Conservation (phyloP, 176 grass and related monocot species). For the Raddia distichophylla region DNA sequence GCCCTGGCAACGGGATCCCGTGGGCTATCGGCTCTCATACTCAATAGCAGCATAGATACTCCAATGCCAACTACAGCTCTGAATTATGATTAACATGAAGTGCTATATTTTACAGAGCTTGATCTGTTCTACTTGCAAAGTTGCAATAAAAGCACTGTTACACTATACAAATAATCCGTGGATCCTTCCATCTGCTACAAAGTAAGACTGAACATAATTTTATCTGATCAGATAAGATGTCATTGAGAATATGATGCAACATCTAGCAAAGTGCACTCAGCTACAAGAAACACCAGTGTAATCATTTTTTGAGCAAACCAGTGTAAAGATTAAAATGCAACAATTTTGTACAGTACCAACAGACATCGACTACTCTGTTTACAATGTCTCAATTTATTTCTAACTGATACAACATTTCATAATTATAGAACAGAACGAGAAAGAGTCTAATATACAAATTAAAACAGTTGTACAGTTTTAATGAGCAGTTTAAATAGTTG, state of each 20-base stretch:
- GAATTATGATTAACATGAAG: background rate
- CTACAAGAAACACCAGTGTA: background rate
- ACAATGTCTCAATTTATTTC: slow-evolving; percentile 34
- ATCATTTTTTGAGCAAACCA: too few relatives aligned
- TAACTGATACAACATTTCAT: slow-evolving; percentile 15
- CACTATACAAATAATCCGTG: background rate
- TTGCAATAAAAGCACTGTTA: slow-evolving; percentile 11
- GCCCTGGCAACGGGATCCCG: too few relatives aligned
- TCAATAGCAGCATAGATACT: background rate
- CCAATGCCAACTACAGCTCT: background rate
- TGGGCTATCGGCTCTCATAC: background rate
- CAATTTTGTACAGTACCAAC: background rate
- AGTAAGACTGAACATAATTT: background rate
- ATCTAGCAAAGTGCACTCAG: background rate
- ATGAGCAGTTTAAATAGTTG: background rate
- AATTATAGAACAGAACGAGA: background rate
- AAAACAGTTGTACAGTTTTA: slow-evolving; percentile 18
- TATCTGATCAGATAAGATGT: background rate
- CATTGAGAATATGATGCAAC: background rate
- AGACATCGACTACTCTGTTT: slow-evolving; percentile 31
- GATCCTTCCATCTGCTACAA: slow-evolving; percentile 2
- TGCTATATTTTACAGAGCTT: background rate
- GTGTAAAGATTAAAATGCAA: background rate
- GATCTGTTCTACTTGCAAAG: background rate
- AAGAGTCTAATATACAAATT: background rate